Evolutionary conservation across 192 early-diverging fungal species (phyloP).

Genomic region (Mortierella antarctica): DNA sequence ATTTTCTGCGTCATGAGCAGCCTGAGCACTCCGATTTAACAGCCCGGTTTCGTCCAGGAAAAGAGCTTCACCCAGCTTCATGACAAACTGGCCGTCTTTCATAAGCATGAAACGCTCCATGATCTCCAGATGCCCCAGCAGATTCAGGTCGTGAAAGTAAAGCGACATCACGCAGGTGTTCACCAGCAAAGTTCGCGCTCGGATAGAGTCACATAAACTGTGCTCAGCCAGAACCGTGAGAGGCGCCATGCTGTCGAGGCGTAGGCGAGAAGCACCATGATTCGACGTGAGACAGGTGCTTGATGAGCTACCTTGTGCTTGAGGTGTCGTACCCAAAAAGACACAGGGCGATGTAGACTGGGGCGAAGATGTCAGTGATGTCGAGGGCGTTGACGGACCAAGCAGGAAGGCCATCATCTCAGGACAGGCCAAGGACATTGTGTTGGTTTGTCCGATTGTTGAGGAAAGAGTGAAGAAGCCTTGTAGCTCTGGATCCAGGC

Average conservation of each 20-base stretch:
- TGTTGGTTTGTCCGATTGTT: conserved; percentile 1
- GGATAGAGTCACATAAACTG: conserved; percentile 42
- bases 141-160: conserved; percentile 58
- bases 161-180: conserved; percentile 59
- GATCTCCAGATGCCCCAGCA: conserved; percentile 54
- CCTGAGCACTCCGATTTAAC: conserved; percentile 14
- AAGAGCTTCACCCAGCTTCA: conserved; percentile 47
- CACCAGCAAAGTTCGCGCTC: conserved; percentile 35
- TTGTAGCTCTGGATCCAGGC: conserved; percentile 18
- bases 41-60: conserved; percentile 52
- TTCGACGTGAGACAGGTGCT: not conserved
- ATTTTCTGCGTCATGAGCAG: conserved; percentile 13
- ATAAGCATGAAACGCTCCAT: conserved; percentile 56
- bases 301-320: not conserved
- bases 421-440: conserved; percentile 21
- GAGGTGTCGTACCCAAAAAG: not conserved
- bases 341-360: not conserved
- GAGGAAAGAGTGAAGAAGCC: conserved; percentile 25
- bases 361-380: not conserved
- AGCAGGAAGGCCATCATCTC: conserved; percentile 28
- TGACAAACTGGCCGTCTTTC: conserved; percentile 55
- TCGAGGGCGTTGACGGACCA: not conserved
- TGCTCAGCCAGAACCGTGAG: conserved; percentile 33
- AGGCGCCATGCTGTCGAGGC: conserved; percentile 35
- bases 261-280: not conserved